A percentile compares a stretch with the other conserved stretches of the same genome.
phyloP scores from a whole-genome alignment of 768 basidiomycete genomes.

The Lentinula sp. region DNA sequence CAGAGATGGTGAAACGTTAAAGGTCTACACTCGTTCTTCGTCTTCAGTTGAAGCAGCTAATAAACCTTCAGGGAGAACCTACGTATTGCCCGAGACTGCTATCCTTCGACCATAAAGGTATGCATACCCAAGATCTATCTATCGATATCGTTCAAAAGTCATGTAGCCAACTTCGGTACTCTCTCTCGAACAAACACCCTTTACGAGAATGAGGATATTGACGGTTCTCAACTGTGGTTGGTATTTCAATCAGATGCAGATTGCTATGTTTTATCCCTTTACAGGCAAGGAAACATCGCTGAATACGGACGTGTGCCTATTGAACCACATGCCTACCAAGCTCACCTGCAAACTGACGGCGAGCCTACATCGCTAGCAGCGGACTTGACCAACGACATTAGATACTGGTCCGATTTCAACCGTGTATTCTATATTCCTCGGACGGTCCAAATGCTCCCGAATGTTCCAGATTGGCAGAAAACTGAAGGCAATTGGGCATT shows the following conservation, averaged over 20 bases:
- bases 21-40: constrained; percentile 30
- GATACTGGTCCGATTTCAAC: constrained; percentile 68
- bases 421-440: constrained; percentile 60
- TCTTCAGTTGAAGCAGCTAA: constrained; percentile 1
- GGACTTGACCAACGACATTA: constrained; percentile 25
- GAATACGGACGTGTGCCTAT: constrained; percentile 50
- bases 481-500: constrained; percentile 49
- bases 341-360: constrained; percentile 18
- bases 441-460: constrained; percentile 59
- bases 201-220: constrained; percentile 19
- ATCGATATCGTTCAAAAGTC: too few relatives aligned
- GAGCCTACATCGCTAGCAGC: constrained; percentile 8
- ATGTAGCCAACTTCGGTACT: constrained; percentile 61
- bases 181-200: constrained; percentile 37
- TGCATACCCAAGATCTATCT: neutral
- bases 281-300: constrained; percentile 43
- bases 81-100: constrained; percentile 58
- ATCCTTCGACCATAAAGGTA: constrained; percentile 64
- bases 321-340: constrained; percentile 50
- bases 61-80: constrained; percentile 30
- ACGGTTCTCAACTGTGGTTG: constrained; percentile 13
- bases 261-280: neutral
- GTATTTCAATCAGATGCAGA: neutral
- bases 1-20: constrained; percentile 45
- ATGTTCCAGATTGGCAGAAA: constrained; percentile 48